A percentile compares a stretch with the other conserved stretches of the same genome.
Evolutionary conservation across 768 basidiomycete genomes (phyloP).

Genomic region (Russula vinacea): DNA sequence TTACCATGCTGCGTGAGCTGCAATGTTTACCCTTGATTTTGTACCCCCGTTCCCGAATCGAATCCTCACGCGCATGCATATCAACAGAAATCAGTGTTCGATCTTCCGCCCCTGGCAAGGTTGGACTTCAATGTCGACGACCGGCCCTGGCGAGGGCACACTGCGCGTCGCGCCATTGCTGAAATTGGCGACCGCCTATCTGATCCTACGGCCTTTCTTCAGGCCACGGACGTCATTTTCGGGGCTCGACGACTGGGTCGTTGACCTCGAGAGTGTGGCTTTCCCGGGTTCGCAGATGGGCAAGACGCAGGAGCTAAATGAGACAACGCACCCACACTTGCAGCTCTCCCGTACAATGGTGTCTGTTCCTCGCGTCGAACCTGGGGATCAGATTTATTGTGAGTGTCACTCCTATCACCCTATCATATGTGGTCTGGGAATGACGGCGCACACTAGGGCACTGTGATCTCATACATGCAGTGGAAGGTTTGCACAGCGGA

Average conservation of each 20-base stretch:
- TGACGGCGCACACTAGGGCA: slow-evolving; percentile 31
- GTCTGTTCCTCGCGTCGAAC: slow-evolving; percentile 64
- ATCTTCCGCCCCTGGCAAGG: slow-evolving; percentile 59
- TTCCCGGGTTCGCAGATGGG: slow-evolving; percentile 33
- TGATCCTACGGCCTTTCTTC: slow-evolving; percentile 77
- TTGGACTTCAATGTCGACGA: slow-evolving; percentile 47
- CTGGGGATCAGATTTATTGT: slow-evolving; percentile 78
- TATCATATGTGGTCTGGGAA: background rate
- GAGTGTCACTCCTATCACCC: background rate
- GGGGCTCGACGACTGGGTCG: slow-evolving; percentile 38
- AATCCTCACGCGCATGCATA: background rate
- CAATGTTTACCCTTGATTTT: background rate
- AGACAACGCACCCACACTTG: slow-evolving; percentile 64
- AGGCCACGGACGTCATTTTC: slow-evolving; percentile 41
- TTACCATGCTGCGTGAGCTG: slow-evolving; percentile 27
- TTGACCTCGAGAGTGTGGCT: slow-evolving; percentile 31
- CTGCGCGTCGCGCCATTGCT: slow-evolving; percentile 67
- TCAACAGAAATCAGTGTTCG: slow-evolving; percentile 30
- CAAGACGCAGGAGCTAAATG: slow-evolving; percentile 48
- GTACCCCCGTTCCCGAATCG: background rate
- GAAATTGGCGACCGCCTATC: slow-evolving; percentile 63
- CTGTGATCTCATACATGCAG: slow-evolving; percentile 45
- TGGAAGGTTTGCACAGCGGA: slow-evolving; percentile 53
- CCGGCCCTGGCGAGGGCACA: slow-evolving; percentile 66
- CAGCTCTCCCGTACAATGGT: slow-evolving; percentile 62